These are phyloP conservation scores for Paxillus rubicundulus DNA, from an alignment of 768 basidiomycete genomes.

Conservation along the genomic window DNA sequence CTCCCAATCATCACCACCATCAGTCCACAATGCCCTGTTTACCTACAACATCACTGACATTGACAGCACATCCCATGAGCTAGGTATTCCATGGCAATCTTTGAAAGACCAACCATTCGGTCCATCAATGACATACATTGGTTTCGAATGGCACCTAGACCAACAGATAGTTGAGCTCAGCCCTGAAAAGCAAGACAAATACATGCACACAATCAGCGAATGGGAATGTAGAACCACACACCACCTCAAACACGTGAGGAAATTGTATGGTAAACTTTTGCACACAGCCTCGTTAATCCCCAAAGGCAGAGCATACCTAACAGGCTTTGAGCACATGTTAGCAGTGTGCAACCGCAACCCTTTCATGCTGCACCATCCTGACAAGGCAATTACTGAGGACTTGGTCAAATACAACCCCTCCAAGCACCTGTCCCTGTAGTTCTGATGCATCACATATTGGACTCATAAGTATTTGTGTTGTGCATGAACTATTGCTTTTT, in stretches of 20 bases:
- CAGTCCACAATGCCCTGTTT: not conserved
- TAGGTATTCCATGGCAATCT: constrained; percentile 7
- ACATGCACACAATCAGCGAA: constrained; percentile 4
- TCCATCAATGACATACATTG: constrained; percentile 6
- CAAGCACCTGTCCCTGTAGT: too few relatives aligned
- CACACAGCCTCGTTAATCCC: constrained; percentile 27
- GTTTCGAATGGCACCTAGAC: constrained; percentile 38
- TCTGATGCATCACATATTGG: too few relatives aligned
- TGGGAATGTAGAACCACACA: not conserved
- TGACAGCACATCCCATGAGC: not conserved
- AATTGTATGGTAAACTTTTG: constrained; percentile 4
- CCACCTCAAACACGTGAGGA: not conserved
- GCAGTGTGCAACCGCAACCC: constrained; percentile 26
- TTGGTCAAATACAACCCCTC: too few relatives aligned
- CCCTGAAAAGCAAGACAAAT: constrained; percentile 19
- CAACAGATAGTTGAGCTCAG: constrained; percentile 24
- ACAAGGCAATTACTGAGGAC: not conserved
- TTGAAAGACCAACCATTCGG: constrained; percentile 8
- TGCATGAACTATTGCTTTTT: too few relatives aligned
- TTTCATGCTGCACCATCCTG: constrained; percentile 22
- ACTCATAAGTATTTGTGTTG: too few relatives aligned
- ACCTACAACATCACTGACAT: not conserved
- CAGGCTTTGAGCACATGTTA: constrained; percentile 37
- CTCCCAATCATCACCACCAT: too few relatives aligned
- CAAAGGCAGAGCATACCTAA: constrained; percentile 38